phyloP scores from a whole-genome alignment of 1,139 yeast species.

The Magnusiomyces paraingens region DNA sequence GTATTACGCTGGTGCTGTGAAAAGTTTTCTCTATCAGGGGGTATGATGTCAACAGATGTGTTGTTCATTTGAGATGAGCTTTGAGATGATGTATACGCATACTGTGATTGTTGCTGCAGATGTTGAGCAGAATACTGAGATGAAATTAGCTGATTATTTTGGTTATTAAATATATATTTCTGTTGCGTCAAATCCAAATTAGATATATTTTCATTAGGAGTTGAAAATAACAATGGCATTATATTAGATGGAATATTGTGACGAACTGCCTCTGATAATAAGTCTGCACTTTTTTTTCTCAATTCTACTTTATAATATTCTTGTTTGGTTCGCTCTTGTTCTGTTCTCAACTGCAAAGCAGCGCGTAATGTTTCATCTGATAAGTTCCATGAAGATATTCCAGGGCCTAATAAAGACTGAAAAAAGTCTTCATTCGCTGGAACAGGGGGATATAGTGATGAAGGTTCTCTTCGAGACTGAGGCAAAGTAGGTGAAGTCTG shows the following conservation, averaged over 20 bases:
- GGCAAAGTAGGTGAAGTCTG: too few species aligned
- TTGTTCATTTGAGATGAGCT: not conserved
- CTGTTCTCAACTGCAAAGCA: slow-evolving; percentile 58
- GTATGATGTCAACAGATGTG: not conserved
- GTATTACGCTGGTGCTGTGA: slow-evolving; percentile 24
- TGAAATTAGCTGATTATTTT: not conserved
- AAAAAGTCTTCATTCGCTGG: not conserved
- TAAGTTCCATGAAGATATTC: slow-evolving; percentile 49
- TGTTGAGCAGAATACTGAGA: slow-evolving; percentile 4
- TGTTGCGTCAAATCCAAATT: slow-evolving; percentile 10
- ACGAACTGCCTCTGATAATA: slow-evolving; percentile 54
- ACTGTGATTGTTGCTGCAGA: not conserved
- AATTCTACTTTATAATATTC: slow-evolving; percentile 66
- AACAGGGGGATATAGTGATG: not conserved
- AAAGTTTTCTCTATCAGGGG: slow-evolving; percentile 19
- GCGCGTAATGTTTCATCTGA: slow-evolving; percentile 58
- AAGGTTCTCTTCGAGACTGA: too few species aligned
- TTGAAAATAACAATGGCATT: slow-evolving; percentile 56
- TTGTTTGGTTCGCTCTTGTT: slow-evolving; percentile 81
- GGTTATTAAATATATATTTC: not conserved
- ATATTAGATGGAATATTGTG: slow-evolving; percentile 61
- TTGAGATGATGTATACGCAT: not conserved
- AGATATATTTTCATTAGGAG: slow-evolving; percentile 5
- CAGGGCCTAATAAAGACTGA: slow-evolving; percentile 45
- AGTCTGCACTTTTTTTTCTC: slow-evolving; percentile 51